A percentile compares a stretch with the other conserved stretches of the same genome.
phyloP scores from a whole-genome alignment of 176 grass and related monocot genomes.

The Rhipidocladum racemiflorum region DNA sequence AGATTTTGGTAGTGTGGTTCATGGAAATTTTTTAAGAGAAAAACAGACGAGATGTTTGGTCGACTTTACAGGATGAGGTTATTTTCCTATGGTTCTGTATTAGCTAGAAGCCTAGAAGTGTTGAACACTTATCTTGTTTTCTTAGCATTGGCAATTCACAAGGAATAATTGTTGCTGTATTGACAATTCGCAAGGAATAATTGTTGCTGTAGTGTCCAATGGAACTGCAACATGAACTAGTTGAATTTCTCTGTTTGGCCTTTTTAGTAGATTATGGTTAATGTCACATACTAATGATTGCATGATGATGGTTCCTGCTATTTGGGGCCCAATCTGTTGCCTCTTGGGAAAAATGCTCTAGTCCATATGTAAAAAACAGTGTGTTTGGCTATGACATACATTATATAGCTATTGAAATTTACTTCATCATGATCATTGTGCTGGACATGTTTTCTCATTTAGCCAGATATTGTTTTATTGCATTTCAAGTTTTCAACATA shows the following conservation, averaged over 20 bases:
- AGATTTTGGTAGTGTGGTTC: not conserved
- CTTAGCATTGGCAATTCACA: not conserved
- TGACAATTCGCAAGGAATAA: not conserved
- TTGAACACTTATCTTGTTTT: not conserved
- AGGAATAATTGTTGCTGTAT: not conserved
- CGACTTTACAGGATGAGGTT: not conserved
- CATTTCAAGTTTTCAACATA: conserved; percentile 2
- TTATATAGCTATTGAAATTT: not conserved
- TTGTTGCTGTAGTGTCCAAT: not conserved
- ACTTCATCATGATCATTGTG: not conserved
- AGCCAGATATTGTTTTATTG: not conserved
- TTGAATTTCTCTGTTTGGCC: not conserved
- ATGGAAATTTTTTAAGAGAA: not conserved
- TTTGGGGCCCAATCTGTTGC: not conserved
- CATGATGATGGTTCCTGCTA: not conserved
- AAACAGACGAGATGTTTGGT: not conserved
- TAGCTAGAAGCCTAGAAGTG: not conserved
- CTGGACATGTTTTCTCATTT: not conserved
- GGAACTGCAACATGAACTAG: not conserved
- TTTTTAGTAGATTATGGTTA: not conserved
- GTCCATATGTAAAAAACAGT: not conserved
- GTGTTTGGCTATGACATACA: not conserved
- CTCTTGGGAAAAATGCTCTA: not conserved
- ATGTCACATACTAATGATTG: not conserved
- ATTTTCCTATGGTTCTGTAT: not conserved